Evolutionary conservation across 345 rosid genomes (phyloP).

Genomic region (Populus ilicifolia): DNA sequence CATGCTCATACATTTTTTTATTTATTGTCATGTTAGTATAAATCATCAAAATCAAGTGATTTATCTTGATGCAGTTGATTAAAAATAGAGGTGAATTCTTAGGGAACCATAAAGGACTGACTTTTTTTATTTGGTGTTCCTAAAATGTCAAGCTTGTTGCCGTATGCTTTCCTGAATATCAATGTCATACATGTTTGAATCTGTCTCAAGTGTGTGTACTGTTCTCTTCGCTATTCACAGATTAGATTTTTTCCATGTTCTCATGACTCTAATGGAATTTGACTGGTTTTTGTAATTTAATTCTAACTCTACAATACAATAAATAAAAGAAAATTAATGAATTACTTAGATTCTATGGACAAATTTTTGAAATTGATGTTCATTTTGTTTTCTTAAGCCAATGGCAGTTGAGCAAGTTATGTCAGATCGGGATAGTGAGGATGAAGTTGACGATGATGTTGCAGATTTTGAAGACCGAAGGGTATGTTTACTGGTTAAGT

Average conservation of each 20-base stretch:
- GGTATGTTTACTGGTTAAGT: constrained; percentile 43
- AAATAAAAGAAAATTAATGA: background rate
- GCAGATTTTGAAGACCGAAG: constrained; percentile 98
- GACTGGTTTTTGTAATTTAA: background rate
- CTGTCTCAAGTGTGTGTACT: background rate
- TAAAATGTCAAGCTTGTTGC: background rate
- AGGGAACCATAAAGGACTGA: background rate
- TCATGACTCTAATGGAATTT: background rate
- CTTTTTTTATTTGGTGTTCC: background rate
- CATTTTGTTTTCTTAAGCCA: constrained; percentile 44
- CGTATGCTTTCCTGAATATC: background rate
- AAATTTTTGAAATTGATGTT: constrained; percentile 1
- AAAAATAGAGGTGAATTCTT: background rate
- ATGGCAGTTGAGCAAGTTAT: constrained; percentile 92
- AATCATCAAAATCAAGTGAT: background rate
- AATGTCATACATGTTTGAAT: background rate
- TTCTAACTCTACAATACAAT: background rate
- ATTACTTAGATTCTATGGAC: constrained; percentile 6
- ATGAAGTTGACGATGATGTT: constrained; percentile 98
- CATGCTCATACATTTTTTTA: background rate
- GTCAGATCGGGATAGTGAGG: constrained; percentile 96
- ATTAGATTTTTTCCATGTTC: background rate
- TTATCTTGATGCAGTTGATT: background rate
- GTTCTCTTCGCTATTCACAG: background rate
- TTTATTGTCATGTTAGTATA: background rate